A percentile compares a stretch with the other conserved stretches of the same genome.
These are phyloP conservation scores for Tubosaeta sp. DNA, from an alignment of 768 basidiomycete genomes.

Conservation along the genomic window DNA sequence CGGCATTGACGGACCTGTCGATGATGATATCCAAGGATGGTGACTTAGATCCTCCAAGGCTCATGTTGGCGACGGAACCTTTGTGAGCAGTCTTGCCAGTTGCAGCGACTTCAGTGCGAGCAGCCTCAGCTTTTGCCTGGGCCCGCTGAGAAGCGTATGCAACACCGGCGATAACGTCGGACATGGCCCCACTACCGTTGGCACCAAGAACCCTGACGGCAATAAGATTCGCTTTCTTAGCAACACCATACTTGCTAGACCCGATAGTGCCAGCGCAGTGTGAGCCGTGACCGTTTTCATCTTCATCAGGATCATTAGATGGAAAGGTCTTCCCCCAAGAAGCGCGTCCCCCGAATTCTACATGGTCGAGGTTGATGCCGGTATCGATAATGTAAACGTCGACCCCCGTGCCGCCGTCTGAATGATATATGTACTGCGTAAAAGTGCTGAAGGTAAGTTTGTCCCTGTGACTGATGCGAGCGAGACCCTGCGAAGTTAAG, in stretches of 20 bases:
- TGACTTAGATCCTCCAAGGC: constrained; percentile 93
- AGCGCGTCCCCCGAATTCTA: constrained; percentile 87
- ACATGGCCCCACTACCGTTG: constrained; percentile 92
- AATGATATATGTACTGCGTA: constrained; percentile 71
- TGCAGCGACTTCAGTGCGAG: constrained; percentile 58
- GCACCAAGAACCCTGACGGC: constrained; percentile 95
- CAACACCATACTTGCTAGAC: constrained; percentile 91
- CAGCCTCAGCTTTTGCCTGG: constrained; percentile 50
- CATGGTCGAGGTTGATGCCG: constrained; percentile 83
- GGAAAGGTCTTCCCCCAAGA: constrained; percentile 94
- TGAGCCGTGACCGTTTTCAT: constrained; percentile 94
- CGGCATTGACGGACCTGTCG: constrained; percentile 74
- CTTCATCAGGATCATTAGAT: constrained; percentile 73
- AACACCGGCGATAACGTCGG: constrained; percentile 89
- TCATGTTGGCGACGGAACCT: constrained; percentile 97
- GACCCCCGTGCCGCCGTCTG: constrained; percentile 82
- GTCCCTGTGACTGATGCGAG: constrained; percentile 85
- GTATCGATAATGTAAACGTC: constrained; percentile 89
- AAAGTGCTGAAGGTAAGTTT: constrained; percentile 79
- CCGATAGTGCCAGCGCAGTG: constrained; percentile 97
- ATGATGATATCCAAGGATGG: constrained; percentile 79
- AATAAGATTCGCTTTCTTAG: constrained; percentile 85
- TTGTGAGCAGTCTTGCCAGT: constrained; percentile 84
- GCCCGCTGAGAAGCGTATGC: constrained; percentile 65
- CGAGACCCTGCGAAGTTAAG: constrained; percentile 66